Conservation (phyloP, 805 yeast genomes). For the Nakazawaea ernobii region DNA sequence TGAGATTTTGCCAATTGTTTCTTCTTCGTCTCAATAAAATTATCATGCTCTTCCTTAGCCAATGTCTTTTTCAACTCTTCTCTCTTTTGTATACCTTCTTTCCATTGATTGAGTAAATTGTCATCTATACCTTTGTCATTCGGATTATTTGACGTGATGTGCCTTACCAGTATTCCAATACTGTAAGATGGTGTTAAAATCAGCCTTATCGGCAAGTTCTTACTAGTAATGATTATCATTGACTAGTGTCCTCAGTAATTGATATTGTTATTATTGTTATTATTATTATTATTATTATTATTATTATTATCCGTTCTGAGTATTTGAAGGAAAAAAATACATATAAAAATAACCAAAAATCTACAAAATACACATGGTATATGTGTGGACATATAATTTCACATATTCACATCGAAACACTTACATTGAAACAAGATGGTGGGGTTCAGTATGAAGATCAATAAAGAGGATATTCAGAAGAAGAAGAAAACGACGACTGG, state of each 20-base stretch:
- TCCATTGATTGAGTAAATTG: slow-evolving; percentile 9
- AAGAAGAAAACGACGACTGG: slow-evolving; percentile 20
- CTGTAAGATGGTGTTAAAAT: no score
- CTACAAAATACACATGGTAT: no score
- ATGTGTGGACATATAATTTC: no score
- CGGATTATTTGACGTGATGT: background rate
- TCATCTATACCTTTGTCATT: slow-evolving; percentile 6
- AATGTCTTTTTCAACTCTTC: slow-evolving; percentile 6
- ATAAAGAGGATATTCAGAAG: slow-evolving; percentile 9
- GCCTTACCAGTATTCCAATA: background rate
- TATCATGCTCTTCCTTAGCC: slow-evolving; percentile 1
- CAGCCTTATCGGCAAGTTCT: background rate
- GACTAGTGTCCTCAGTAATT: no score
- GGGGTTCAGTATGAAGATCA: slow-evolving; percentile 32
- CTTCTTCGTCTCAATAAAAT: slow-evolving; percentile 9
- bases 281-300: no score
- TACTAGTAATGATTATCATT: background rate
- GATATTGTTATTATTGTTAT: no score
- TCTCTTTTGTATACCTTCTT: slow-evolving; percentile 10
- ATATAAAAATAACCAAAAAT: no score
- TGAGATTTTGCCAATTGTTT: slow-evolving; percentile 5
- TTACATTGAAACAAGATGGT: slow-evolving; percentile 19
- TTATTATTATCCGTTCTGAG: no score
- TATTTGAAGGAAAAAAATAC: no score
- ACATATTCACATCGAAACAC: no score